Percentiles rank a stretch among this genome's conserved stretches.
Evolutionary conservation across 2,329 filamentous ascomycete species (phyloP).

Genomic region (Coniosporium tulheliwenetii): DNA sequence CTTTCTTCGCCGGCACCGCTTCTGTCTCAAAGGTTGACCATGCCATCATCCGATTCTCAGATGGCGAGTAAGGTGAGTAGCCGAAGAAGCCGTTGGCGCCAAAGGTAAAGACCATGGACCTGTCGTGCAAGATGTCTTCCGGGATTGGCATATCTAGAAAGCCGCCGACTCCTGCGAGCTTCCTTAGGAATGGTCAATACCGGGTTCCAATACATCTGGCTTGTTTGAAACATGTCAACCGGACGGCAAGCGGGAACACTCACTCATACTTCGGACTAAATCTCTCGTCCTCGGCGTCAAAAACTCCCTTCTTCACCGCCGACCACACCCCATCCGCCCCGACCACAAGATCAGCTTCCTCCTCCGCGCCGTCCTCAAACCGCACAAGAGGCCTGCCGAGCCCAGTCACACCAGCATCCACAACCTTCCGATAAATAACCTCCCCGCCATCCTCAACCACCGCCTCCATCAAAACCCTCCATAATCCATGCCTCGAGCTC

Average conservation of each 20-base stretch:
- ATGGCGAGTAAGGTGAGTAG: constrained; percentile 22
- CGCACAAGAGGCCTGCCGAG: too few relatives aligned
- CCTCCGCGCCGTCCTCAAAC: constrained; percentile 4
- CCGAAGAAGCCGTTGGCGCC: constrained; percentile 36
- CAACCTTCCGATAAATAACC: too few relatives aligned
- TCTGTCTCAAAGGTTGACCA: constrained; percentile 14
- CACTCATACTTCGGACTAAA: constrained; percentile 24
- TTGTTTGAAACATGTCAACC: not conserved
- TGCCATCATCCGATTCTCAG: constrained; percentile 25
- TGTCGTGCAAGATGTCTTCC: constrained; percentile 10
- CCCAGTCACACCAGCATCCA: too few relatives aligned
- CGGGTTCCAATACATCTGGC: not conserved
- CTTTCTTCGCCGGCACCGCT: constrained; percentile 4
- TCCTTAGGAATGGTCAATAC: constrained; percentile 9
- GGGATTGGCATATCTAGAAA: constrained; percentile 23
- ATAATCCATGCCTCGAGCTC: too few relatives aligned
- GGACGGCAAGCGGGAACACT: constrained; percentile 3
- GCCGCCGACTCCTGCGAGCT: constrained; percentile 29
- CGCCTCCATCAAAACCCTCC: too few relatives aligned
- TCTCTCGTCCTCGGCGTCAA: constrained; percentile 16
- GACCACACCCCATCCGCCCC: constrained; percentile 12
- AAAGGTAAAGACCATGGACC: constrained; percentile 26
- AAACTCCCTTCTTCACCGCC: constrained; percentile 14
- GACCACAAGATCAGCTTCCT: constrained; percentile 8
- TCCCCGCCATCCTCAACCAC: too few relatives aligned